Evolutionary conservation across 306 rosid species (phyloP), one percentile per base, ranked within the genome.

Genomic region (Vicia faba): DNA sequence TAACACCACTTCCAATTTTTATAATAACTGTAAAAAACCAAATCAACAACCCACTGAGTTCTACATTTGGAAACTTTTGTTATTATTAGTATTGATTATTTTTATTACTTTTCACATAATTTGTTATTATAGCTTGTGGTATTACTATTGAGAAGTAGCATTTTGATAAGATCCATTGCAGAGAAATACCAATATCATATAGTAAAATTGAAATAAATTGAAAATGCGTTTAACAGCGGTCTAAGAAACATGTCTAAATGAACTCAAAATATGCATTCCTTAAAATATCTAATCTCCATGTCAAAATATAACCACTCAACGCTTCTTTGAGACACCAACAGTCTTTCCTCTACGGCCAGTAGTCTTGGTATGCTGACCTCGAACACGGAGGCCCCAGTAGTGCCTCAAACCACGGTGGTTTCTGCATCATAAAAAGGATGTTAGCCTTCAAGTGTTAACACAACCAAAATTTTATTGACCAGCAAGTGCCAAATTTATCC

Each of bases 291-390:
- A 73, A 62, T 68, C 58, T 62, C 64, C 14, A 38, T 53, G 12
- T 28, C 68, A 49, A 55, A 73, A 48, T 45, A 78, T 39, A 58
- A 35, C 7, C 6, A 11, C 53, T 71, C 44, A 78, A 60, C 96
- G 98, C 87, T 92, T 92, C 88, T 92, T 92, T 10, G 98, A 92
- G 61, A 92, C 98, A 89, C 98, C 96, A 66, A 89, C 98, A 69
- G 98, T 92, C 77, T 92, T 92, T 6, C 98, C 98, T 61, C 98
- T 81, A 45, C 98, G 93, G 11, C 98, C 98, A 3, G 98, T 92
- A 14, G 98, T 92, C 86, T 92, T 92, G 60, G 98, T 92, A 78
- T 92, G 98, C 89, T 92, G 98, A 19, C 98, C 98, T 36, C 98
- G 96, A 12, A 92, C 96, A 3, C 96, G 96, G 8, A 92, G 98